Evolutionary conservation across 306 rosid genomes (phyloP).

Genomic region (Malus asiatica): DNA sequence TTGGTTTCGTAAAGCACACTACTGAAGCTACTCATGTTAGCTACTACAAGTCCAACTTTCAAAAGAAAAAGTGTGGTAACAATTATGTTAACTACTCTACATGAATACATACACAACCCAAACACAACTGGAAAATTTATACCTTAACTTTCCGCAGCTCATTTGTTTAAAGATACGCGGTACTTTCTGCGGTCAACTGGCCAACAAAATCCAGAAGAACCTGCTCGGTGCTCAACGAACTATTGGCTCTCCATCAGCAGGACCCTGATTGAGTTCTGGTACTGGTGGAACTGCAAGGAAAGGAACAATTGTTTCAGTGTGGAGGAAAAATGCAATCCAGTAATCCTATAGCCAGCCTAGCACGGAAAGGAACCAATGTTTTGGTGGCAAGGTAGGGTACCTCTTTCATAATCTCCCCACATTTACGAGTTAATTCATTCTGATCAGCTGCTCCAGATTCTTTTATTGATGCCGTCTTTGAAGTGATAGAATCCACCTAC

Average conservation of each 20-base stretch:
- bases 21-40: too few relatives aligned
- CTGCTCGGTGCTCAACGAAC: not conserved
- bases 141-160: not conserved
- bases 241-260: slow-evolving; percentile 10
- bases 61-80: too few relatives aligned
- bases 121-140: not conserved
- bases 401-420: slow-evolving; percentile 51
- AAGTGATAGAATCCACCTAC: slow-evolving; percentile 53
- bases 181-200: not conserved
- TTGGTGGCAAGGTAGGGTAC: slow-evolving; percentile 20
- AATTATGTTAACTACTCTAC: too few relatives aligned
- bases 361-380: not conserved
- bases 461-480: slow-evolving; percentile 30
- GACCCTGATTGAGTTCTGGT: slow-evolving; percentile 11
- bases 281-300: slow-evolving; percentile 30
- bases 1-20: too few relatives aligned
- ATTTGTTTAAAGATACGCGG: not conserved
- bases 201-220: not conserved
- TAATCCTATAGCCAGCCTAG: not conserved
- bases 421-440: slow-evolving; percentile 31
- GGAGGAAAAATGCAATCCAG: not conserved
- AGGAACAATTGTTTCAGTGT: not conserved
- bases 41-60: too few relatives aligned
- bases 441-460: slow-evolving; percentile 43
- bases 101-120: not conserved